Evolutionary conservation across 257 asterid species (phyloP).

Genomic region (Penstemon newberryi): DNA sequence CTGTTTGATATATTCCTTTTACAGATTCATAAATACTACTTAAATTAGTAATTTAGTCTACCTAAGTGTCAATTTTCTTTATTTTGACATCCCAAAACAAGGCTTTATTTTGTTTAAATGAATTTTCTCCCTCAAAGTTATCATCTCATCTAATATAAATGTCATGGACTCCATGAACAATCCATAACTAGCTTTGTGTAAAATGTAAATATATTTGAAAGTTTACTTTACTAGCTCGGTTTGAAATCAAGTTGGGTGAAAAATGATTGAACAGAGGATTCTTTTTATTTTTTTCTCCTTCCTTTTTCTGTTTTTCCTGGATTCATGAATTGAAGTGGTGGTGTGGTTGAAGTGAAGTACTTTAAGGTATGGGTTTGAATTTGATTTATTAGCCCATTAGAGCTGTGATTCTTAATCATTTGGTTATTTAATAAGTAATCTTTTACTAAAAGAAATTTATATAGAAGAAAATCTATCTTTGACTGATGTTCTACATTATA

Average conservation of each 20-base stretch:
- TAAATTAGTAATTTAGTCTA: background rate
- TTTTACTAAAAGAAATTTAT: constrained; percentile 23
- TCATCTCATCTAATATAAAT: no score
- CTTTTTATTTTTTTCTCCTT: no score
- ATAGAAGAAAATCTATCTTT: constrained; percentile 26
- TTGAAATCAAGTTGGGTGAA: no score
- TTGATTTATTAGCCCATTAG: constrained; percentile 11
- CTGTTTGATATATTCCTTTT: constrained; percentile 18
- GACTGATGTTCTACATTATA: constrained; percentile 34
- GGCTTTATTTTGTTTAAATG: no score
- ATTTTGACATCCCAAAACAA: no score
- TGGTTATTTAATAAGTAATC: constrained; percentile 28
- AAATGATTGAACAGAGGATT: no score
- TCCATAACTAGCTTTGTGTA: no score
- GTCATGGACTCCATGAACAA: no score
- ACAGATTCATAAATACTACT: constrained; percentile 20
- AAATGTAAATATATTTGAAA: no score
- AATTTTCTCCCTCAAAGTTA: no score
- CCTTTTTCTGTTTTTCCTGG: background rate
- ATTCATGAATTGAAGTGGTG: constrained; percentile 24
- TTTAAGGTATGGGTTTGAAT: constrained; percentile 23
- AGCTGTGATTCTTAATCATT: constrained; percentile 43
- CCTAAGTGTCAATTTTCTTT: no score
- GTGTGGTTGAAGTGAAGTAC: constrained; percentile 25
- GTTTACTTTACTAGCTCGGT: no score